Evolutionary conservation across 345 rosid species (phyloP).

Genomic region (Melastoma malabathricum): DNA sequence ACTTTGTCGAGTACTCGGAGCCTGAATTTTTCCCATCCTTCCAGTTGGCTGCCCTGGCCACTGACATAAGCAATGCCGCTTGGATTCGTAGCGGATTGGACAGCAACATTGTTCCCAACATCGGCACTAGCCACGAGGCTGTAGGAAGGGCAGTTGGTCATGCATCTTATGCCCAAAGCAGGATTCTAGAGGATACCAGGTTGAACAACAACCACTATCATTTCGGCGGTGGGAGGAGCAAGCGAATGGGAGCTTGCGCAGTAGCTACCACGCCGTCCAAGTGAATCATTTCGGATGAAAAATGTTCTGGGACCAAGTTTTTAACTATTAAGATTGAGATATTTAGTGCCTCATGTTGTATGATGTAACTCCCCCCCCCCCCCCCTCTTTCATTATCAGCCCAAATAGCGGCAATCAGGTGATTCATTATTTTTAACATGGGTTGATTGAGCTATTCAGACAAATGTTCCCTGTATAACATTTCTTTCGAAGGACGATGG

Average conservation of each 20-base stretch:
- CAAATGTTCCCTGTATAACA: too few species aligned
- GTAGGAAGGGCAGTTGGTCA: slow-evolving; percentile 21
- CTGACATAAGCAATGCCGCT: slow-evolving; percentile 70
- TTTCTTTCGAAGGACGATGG: too few species aligned
- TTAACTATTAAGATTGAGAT: too few species aligned
- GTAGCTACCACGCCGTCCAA: too few species aligned
- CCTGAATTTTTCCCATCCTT: slow-evolving; percentile 46
- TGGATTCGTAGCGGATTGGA: slow-evolving; percentile 81
- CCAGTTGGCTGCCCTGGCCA: slow-evolving; percentile 68
- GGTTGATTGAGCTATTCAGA: too few species aligned
- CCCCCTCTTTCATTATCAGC: too few species aligned
- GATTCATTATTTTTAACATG: too few species aligned
- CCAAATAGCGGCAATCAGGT: too few species aligned
- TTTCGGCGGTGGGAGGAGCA: slow-evolving; percentile 28
- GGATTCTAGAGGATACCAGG: slow-evolving; percentile 19
- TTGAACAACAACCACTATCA: slow-evolving; percentile 14
- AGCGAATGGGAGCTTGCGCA: slow-evolving; percentile 6
- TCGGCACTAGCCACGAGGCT: slow-evolving; percentile 9
- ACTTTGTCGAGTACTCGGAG: slow-evolving; percentile 55
- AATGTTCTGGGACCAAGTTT: too few species aligned
- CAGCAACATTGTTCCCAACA: slow-evolving; percentile 24
- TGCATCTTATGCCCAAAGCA: slow-evolving; percentile 8
- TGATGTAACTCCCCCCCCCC: too few species aligned
- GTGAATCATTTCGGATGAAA: too few species aligned
- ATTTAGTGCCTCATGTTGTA: too few species aligned